Conservation (phyloP, 176 grass and related monocot species). For the Ananas comosus region DNA sequence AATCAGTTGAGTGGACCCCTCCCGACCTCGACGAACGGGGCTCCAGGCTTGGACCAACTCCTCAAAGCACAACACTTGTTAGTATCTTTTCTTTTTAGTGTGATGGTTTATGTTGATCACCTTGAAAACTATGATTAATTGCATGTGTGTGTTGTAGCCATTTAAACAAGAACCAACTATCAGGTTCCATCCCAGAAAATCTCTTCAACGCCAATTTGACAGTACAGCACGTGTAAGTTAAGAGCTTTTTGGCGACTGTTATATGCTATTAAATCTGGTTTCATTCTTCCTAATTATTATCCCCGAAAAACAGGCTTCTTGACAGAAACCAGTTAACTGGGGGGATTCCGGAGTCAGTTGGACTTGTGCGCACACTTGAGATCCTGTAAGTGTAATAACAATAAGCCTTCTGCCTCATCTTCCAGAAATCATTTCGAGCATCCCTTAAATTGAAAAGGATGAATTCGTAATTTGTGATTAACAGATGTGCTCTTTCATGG, state of each 20-base stretch:
- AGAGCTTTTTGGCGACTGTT: background rate
- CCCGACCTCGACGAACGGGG: slow-evolving; percentile 44
- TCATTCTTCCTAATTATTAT: background rate
- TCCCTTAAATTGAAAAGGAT: background rate
- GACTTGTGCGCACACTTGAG: slow-evolving; percentile 36
- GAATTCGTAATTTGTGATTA: background rate
- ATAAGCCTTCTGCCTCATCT: background rate
- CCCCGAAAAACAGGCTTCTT: slow-evolving; percentile 45
- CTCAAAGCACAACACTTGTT: slow-evolving; percentile 47
- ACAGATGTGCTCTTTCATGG: slow-evolving; percentile 10
- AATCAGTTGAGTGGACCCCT: slow-evolving; percentile 48
- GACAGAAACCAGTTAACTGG: slow-evolving; percentile 58
- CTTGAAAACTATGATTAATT: slow-evolving; percentile 10
- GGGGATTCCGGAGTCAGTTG: slow-evolving; percentile 39
- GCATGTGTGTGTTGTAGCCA: slow-evolving; percentile 32
- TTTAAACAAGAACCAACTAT: slow-evolving; percentile 58
- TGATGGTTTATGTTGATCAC: background rate
- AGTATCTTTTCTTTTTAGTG: slow-evolving; percentile 17
- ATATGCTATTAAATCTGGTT: background rate
- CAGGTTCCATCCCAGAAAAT: slow-evolving; percentile 45
- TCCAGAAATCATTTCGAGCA: background rate
- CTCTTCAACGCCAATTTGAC: slow-evolving; percentile 49
- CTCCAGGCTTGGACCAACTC: slow-evolving; percentile 57
- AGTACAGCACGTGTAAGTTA: slow-evolving; percentile 65
- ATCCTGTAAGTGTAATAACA: slow-evolving; percentile 61